Evolutionary conservation across 495 filamentous ascomycete genomes (phyloP).

Genomic region (Tuber borchii): DNA sequence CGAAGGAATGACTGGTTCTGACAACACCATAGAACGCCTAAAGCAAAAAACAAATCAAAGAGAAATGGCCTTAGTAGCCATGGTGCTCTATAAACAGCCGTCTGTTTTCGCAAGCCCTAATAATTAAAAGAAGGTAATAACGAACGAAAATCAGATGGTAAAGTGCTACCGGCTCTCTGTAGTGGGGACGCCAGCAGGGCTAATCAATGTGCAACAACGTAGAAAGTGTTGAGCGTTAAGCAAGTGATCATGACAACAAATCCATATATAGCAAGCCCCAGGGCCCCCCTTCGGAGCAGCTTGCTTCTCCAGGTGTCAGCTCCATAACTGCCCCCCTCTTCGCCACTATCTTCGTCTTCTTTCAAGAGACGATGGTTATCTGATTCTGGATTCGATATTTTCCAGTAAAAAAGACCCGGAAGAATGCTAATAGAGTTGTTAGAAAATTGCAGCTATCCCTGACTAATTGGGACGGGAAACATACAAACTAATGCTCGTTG

Average conservation of each 20-base stretch:
- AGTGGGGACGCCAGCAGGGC: not conserved
- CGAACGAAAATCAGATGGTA: not conserved
- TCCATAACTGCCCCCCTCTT: slow-evolving; percentile 46
- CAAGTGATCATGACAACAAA: slow-evolving; percentile 82
- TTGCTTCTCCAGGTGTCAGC: slow-evolving; percentile 44
- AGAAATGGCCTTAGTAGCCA: not conserved
- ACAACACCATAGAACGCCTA: slow-evolving; percentile 3
- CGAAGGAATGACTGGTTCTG: not conserved
- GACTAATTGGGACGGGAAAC: not conserved
- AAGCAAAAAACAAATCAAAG: not conserved
- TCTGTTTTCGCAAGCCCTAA: not conserved
- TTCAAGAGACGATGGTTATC: slow-evolving; percentile 72
- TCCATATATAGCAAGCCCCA: slow-evolving; percentile 77
- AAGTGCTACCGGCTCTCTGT: not conserved
- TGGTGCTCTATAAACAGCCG: not conserved
- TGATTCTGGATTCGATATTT: slow-evolving; percentile 82
- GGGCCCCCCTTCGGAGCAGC: slow-evolving; percentile 62
- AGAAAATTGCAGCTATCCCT: not conserved
- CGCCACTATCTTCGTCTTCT: slow-evolving; percentile 78
- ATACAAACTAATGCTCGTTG: slow-evolving; percentile 80
- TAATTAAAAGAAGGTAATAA: not conserved
- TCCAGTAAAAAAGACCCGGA: slow-evolving; percentile 95
- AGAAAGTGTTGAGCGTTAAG: slow-evolving; percentile 73
- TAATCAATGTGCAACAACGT: slow-evolving; percentile 25
- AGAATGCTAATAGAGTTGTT: slow-evolving; percentile 53